Percentiles rank a stretch among this genome's conserved stretches.
Evolutionary conservation across 805 yeast genomes (phyloP).

Genomic region (Metschnikowia corniflorae): DNA sequence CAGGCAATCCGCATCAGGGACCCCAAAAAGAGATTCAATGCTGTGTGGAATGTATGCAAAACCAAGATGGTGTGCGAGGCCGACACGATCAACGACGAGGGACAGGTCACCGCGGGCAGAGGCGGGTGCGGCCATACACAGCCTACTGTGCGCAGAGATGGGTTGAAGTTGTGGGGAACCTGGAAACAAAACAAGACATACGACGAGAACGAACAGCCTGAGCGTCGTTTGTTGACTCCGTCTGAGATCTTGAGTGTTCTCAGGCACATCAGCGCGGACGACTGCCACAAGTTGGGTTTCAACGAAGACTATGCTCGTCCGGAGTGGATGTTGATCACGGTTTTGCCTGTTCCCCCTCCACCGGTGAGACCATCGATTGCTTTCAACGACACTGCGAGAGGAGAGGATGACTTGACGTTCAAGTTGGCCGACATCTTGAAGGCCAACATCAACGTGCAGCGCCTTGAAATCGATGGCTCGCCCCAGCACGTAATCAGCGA

Average conservation of each 20-base stretch:
- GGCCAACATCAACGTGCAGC: slow-evolving; percentile 96
- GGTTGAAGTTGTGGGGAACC: slow-evolving; percentile 94
- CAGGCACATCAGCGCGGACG: slow-evolving; percentile 84
- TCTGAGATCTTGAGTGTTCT: slow-evolving; percentile 87
- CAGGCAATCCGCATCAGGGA: slow-evolving; percentile 86
- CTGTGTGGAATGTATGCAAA: slow-evolving; percentile 92
- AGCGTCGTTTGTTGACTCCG: slow-evolving; percentile 82
- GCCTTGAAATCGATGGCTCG: slow-evolving; percentile 96
- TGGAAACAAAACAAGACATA: slow-evolving; percentile 87
- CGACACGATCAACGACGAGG: slow-evolving; percentile 63
- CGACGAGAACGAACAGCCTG: slow-evolving; percentile 87
- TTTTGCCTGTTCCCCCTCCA: slow-evolving; percentile 99
- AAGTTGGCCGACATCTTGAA: slow-evolving; percentile 94
- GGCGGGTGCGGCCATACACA: slow-evolving; percentile 99
- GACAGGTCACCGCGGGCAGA: slow-evolving; percentile 53
- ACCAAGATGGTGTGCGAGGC: slow-evolving; percentile 95
- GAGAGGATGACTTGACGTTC: slow-evolving; percentile 98
- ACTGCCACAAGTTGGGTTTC: slow-evolving; percentile 78
- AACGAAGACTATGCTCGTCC: slow-evolving; percentile 97
- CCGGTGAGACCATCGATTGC: slow-evolving; percentile 99
- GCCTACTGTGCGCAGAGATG: slow-evolving; percentile 94
- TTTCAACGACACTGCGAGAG: slow-evolving; percentile 95
- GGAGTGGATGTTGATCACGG: slow-evolving; percentile 96
- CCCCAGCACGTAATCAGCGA: slow-evolving; percentile 98
- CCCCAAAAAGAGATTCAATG: slow-evolving; percentile 93